These are phyloP conservation scores for Acephala macrosclerotiorum DNA, from an alignment of 2,329 filamentous ascomycete species.

Conservation along the genomic window DNA sequence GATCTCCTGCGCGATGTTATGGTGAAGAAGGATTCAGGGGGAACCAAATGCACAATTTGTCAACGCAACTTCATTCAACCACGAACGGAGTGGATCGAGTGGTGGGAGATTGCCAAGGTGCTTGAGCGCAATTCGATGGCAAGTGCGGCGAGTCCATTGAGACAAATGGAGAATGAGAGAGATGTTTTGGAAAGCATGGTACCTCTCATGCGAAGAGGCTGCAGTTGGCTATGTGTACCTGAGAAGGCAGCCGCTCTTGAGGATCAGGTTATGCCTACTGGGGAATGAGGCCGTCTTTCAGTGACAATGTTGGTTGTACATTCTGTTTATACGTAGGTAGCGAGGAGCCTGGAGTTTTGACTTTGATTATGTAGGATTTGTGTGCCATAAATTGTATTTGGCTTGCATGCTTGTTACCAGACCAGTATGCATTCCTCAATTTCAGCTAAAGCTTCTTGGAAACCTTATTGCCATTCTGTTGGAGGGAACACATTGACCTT, in stretches of 20 bases:
- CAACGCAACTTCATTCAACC: slow-evolving; percentile 56
- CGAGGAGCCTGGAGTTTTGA: background rate
- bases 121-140: slow-evolving; percentile 24
- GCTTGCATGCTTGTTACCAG: too few relatives aligned
- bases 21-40: slow-evolving; percentile 56
- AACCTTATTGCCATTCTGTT: too few relatives aligned
- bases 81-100: slow-evolving; percentile 67
- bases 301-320: background rate
- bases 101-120: slow-evolving; percentile 54
- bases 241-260: slow-evolving; percentile 1
- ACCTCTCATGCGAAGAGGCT: slow-evolving; percentile 45
- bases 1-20: slow-evolving; percentile 36
- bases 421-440: too few relatives aligned
- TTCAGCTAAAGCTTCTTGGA: too few relatives aligned
- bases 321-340: background rate
- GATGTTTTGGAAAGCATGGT: slow-evolving; percentile 43
- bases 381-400: too few relatives aligned
- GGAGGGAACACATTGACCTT: too few relatives aligned
- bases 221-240: slow-evolving; percentile 46
- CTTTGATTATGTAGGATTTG: background rate
- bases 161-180: slow-evolving; percentile 40
- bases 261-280: background rate
- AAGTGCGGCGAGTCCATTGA: slow-evolving; percentile 35
- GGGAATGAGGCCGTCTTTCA: background rate
- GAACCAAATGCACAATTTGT: slow-evolving; percentile 61